phyloP scores from a whole-genome alignment of 2,329 filamentous ascomycete species.

The Apiospora kogelbergensis region DNA sequence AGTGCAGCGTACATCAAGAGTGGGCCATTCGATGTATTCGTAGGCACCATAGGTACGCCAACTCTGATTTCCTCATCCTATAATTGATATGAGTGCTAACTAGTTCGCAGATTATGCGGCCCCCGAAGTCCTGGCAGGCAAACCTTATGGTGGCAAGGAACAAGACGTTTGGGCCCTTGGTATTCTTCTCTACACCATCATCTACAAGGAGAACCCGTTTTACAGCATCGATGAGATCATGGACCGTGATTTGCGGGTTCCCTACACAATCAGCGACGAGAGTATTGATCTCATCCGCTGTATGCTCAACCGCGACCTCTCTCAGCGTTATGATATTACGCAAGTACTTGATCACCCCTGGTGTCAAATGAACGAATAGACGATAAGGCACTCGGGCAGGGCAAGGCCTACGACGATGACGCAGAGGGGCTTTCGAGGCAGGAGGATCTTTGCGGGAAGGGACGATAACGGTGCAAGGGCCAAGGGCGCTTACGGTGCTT shows the following conservation, averaged over 20 bases:
- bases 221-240: conserved; percentile 99
- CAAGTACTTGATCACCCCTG: conserved; percentile 90
- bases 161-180: conserved; percentile 98
- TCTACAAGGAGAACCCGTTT: conserved; percentile 99
- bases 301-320: conserved; percentile 91
- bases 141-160: conserved; percentile 90
- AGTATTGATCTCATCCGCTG: conserved; percentile 88
- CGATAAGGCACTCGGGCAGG: background rate
- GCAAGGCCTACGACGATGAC: background rate
- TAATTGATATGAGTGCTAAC: conserved; percentile 11
- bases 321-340: conserved; percentile 78
- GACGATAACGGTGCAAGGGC: background rate
- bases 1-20: conserved; percentile 98
- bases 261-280: conserved; percentile 84
- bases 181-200: conserved; percentile 95
- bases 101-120: conserved; percentile 80
- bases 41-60: conserved; percentile 88
- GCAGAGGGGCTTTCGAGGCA: background rate
- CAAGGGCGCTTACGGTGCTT: background rate
- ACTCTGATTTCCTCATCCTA: background rate
- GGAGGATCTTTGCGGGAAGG: background rate
- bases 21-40: conserved; percentile 97
- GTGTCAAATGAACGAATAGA: conserved; percentile 45
- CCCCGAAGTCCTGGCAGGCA: conserved; percentile 93
- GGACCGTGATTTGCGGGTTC: conserved; percentile 90